A percentile compares a stretch with the other conserved stretches of the same genome.
Evolutionary conservation across 805 yeast species (phyloP).

Genomic region (Scheffersomyces lignosus): DNA sequence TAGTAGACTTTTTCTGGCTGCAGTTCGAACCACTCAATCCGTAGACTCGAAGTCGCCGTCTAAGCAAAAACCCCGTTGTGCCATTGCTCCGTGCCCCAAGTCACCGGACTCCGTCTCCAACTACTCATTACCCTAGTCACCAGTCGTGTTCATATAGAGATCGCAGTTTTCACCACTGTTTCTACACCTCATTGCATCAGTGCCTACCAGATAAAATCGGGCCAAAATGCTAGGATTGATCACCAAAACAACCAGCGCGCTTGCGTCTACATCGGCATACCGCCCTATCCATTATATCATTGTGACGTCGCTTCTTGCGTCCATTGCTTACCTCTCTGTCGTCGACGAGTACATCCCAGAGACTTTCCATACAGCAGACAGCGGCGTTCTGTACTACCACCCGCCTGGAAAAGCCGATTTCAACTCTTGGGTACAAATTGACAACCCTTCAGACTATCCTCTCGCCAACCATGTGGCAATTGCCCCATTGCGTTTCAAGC

Average conservation of each 20-base stretch:
- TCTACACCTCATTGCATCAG: too few species aligned
- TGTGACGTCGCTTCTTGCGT: slow-evolving; percentile 68
- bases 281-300: slow-evolving; percentile 87
- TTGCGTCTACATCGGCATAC: slow-evolving; percentile 65
- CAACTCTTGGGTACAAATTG: slow-evolving; percentile 50
- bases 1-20: too few species aligned
- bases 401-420: slow-evolving; percentile 35
- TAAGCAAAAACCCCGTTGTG: too few species aligned
- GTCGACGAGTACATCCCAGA: slow-evolving; percentile 64
- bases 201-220: too few species aligned
- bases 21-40: too few species aligned
- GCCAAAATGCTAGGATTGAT: slow-evolving; percentile 28
- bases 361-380: slow-evolving; percentile 36
- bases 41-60: too few species aligned
- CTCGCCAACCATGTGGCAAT: slow-evolving; percentile 49
- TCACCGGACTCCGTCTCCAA: too few species aligned
- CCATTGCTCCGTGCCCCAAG: too few species aligned
- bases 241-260: slow-evolving; percentile 32
- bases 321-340: slow-evolving; percentile 75
- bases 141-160: too few species aligned
- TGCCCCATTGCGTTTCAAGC: slow-evolving; percentile 58
- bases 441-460: slow-evolving; percentile 39
- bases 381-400: slow-evolving; percentile 31
- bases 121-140: too few species aligned
- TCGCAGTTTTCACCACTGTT: too few species aligned